Conservation (phyloP, 306 rosid species). For the Medicago lupulina region DNA sequence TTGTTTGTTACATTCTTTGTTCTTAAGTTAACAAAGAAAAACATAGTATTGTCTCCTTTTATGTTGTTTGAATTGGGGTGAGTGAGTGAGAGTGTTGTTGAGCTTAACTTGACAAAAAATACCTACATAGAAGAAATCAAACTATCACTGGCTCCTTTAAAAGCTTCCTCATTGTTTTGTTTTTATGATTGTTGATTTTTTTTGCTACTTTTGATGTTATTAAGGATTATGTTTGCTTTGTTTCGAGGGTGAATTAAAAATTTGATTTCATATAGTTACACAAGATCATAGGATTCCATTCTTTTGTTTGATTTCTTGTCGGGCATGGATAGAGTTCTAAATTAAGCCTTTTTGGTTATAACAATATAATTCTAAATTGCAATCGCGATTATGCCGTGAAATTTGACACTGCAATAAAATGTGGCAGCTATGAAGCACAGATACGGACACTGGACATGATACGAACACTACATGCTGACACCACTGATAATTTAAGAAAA, state of each 20-base stretch:
- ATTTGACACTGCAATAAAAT: background rate
- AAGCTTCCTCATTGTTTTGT: slow-evolving; percentile 9
- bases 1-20: slow-evolving; percentile 11
- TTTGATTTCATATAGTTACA: too few species aligned
- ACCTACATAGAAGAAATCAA: background rate
- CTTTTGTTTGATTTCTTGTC: slow-evolving; percentile 49
- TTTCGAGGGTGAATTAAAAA: slow-evolving; percentile 42
- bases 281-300: slow-evolving; percentile 47
- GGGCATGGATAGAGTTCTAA: slow-evolving; percentile 32
- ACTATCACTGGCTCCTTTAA: background rate
- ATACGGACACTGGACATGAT: too few species aligned
- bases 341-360: background rate
- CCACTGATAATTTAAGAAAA: too few species aligned
- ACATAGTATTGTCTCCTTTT: slow-evolving; percentile 8
- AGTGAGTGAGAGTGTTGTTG: background rate
- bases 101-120: background rate
- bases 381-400: background rate
- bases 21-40: slow-evolving; percentile 9
- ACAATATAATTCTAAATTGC: background rate
- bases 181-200: background rate
- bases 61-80: slow-evolving; percentile 3
- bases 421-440: too few species aligned
- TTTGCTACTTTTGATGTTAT: slow-evolving; percentile 52
- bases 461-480: too few species aligned
- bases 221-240: slow-evolving; percentile 51